Conservation (phyloP, 2,329 filamentous ascomycete species). For the Aspergillaceae sp. region DNA sequence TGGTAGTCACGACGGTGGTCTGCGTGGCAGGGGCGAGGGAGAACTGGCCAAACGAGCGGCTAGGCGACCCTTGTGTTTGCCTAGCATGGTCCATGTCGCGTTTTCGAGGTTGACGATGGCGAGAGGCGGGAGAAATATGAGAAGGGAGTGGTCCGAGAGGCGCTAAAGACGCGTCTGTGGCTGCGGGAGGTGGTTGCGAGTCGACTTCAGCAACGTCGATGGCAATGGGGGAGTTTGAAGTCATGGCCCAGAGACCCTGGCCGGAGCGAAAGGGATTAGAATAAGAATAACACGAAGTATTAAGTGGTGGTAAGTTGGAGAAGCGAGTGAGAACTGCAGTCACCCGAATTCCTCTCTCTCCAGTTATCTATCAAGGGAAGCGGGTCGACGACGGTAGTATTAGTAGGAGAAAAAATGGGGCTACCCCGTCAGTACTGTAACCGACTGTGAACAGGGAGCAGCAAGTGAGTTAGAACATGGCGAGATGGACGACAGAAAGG, state of each 20-base stretch:
- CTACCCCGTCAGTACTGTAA: slow-evolving; percentile 16
- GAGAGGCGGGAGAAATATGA: slow-evolving; percentile 9
- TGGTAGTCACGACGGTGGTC: slow-evolving; percentile 72
- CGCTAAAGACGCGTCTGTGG: slow-evolving; percentile 11
- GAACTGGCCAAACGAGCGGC: slow-evolving; percentile 48
- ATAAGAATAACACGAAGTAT: slow-evolving; percentile 1
- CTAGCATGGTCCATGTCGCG: slow-evolving; percentile 21
- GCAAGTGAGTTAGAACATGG: slow-evolving; percentile 13
- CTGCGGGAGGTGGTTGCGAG: slow-evolving; percentile 2
- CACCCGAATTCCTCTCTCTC: no score
- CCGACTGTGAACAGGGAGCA: slow-evolving; percentile 11
- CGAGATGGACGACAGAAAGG: slow-evolving; percentile 4
- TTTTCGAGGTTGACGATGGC: slow-evolving; percentile 7
- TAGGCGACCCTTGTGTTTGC: slow-evolving; percentile 16
- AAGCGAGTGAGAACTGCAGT: no score
- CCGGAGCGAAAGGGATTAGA: not conserved
- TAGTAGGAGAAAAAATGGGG: slow-evolving; percentile 6
- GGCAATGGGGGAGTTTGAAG: slow-evolving; percentile 7
- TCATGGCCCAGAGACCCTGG: slow-evolving; percentile 7
- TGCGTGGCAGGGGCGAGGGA: slow-evolving; percentile 56
- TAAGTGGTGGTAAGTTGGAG: not conserved
- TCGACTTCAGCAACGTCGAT: slow-evolving; percentile 6
- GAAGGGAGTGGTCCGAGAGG: slow-evolving; percentile 4
- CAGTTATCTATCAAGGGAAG: slow-evolving; percentile 5
- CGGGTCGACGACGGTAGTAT: slow-evolving; percentile 1